Percentiles rank a stretch among this genome's conserved stretches.
These are phyloP conservation scores for Brasenia schreberi DNA, from an alignment of 164 flowering plant genomes.

Conservation along the genomic window DNA sequence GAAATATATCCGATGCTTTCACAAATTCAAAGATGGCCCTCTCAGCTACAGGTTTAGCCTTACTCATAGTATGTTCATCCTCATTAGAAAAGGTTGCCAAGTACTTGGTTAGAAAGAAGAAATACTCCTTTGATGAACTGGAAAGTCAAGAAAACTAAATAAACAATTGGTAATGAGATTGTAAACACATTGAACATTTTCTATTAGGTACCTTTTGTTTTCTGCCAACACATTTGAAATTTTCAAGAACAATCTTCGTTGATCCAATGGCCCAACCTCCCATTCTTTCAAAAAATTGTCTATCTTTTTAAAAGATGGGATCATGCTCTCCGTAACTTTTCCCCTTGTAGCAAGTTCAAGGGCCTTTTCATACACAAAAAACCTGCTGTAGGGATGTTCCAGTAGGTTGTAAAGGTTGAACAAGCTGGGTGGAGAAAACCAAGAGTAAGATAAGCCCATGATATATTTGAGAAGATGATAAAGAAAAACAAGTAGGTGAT, in stretches of 20 bases:
- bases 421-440: slow-evolving; percentile 37
- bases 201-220: slow-evolving; percentile 46
- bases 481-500: slow-evolving; percentile 1
- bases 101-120: slow-evolving; percentile 66
- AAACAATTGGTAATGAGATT: background rate
- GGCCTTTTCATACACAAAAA: slow-evolving; percentile 71
- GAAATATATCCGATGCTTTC: slow-evolving; percentile 77
- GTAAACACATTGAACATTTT: background rate
- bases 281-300: slow-evolving; percentile 86
- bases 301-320: slow-evolving; percentile 73
- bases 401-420: slow-evolving; percentile 84
- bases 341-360: slow-evolving; percentile 64
- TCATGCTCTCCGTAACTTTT: slow-evolving; percentile 60
- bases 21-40: slow-evolving; percentile 75
- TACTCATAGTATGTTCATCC: slow-evolving; percentile 48
- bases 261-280: slow-evolving; percentile 62
- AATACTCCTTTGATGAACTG: slow-evolving; percentile 72
- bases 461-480: background rate
- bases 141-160: slow-evolving; percentile 5
- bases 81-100: slow-evolving; percentile 83
- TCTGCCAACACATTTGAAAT: slow-evolving; percentile 66
- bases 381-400: slow-evolving; percentile 67
- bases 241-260: slow-evolving; percentile 65
- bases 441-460: slow-evolving; percentile 4
- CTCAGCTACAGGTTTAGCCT: slow-evolving; percentile 90